A percentile compares a stretch with the other conserved stretches of the same genome.
Evolutionary conservation across 2,329 filamentous ascomycete genomes (phyloP).

Genomic region (Lachnellula cervina): DNA sequence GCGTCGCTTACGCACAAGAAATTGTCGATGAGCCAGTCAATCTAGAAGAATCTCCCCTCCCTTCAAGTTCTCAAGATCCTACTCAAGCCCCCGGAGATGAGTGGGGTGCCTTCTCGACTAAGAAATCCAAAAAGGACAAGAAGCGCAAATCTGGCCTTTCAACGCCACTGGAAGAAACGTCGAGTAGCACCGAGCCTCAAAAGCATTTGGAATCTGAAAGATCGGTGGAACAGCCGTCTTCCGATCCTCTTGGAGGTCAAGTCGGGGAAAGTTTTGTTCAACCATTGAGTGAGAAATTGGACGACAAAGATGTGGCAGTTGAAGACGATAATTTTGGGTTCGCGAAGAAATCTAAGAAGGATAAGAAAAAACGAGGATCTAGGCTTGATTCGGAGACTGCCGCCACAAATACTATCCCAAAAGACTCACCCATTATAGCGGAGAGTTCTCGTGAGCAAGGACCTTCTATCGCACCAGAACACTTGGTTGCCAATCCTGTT

Average conservation of each 20-base stretch:
- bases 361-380: conserved; percentile 22
- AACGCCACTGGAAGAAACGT: conserved; percentile 8
- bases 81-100: conserved; percentile 11
- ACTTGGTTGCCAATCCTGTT: conserved; percentile 7
- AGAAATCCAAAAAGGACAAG: conserved; percentile 21
- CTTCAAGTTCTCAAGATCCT: neutral
- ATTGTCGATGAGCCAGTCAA: neutral
- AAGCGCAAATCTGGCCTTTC: conserved; percentile 17
- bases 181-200: neutral
- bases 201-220: neutral
- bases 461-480: neutral
- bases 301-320: conserved; percentile 8
- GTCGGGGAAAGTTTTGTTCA: neutral
- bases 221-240: neutral
- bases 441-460: neutral
- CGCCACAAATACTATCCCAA: neutral
- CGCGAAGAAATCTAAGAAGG: conserved; percentile 24
- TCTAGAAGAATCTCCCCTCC: neutral
- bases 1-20: neutral
- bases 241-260: conserved; percentile 1
- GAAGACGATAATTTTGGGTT: conserved; percentile 9
- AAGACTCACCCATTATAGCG: neutral
- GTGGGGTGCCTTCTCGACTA: conserved; percentile 9
- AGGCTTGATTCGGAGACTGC: conserved; percentile 9
- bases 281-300: neutral